A percentile compares a stretch with the other conserved stretches of the same genome.
Evolutionary conservation across 352 stramenopile species (phyloP).

Genomic region (Globisporangium rhizosaccharum): DNA sequence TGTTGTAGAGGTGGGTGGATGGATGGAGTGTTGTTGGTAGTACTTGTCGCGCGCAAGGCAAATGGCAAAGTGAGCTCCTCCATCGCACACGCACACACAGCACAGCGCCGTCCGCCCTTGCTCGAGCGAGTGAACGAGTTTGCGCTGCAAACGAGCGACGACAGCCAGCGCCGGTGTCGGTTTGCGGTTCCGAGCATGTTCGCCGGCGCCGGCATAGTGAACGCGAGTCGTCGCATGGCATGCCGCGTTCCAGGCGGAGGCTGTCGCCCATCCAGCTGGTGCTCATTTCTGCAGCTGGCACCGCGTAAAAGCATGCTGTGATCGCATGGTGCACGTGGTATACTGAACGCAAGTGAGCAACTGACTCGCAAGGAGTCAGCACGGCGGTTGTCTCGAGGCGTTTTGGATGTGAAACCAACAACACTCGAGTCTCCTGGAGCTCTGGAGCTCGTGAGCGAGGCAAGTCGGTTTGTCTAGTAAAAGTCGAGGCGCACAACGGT

Average conservation of each 20-base stretch:
- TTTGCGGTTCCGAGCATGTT: not conserved
- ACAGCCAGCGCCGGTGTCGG: not conserved
- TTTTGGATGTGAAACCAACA: not conserved
- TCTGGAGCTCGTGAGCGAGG: too few relatives aligned
- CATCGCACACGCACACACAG: too few relatives aligned
- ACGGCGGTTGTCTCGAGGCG: not conserved
- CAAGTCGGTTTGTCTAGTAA: not conserved
- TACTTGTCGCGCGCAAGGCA: constrained; percentile 3
- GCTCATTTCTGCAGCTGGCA: not conserved
- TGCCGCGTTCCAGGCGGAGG: constrained; percentile 1
- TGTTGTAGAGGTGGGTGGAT: not conserved
- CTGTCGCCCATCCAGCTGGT: constrained; percentile 3
- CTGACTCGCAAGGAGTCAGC: constrained; percentile 6
- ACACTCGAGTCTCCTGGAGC: not conserved
- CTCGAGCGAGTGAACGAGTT: not conserved
- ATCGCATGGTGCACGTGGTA: not conserved
- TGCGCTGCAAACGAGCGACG: not conserved
- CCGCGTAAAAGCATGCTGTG: constrained; percentile 1
- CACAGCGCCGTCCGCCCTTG: not conserved
- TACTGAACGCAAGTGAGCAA: constrained; percentile 5
- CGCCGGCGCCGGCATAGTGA: not conserved
- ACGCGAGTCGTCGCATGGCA: not conserved
- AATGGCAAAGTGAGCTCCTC: constrained; percentile 11
- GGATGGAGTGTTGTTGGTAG: not conserved
- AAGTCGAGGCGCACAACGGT: not conserved